These are phyloP conservation scores for Paragyromitra xinjiangensis DNA, from an alignment of 495 filamentous ascomycete species.

Conservation along the genomic window DNA sequence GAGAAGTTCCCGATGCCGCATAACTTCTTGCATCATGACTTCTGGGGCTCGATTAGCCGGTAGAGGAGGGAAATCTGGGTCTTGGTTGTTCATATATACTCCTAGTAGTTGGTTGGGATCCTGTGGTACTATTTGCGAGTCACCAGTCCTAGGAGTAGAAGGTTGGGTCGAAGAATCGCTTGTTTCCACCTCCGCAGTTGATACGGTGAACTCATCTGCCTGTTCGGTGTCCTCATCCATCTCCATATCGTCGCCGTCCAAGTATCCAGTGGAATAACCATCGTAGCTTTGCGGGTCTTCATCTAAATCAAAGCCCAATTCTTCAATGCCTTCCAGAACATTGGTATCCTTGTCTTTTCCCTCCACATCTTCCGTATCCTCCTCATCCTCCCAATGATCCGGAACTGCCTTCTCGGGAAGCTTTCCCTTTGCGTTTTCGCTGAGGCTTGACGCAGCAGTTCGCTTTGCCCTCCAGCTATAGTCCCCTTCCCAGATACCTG, in stretches of 20 bases:
- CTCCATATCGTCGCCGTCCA: slow-evolving; percentile 35
- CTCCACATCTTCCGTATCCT: slow-evolving; percentile 34
- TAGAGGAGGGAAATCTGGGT: background rate
- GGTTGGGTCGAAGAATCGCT: slow-evolving; percentile 48
- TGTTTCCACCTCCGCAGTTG: slow-evolving; percentile 34
- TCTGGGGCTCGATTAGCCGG: slow-evolving; percentile 10
- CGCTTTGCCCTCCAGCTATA: slow-evolving; percentile 21
- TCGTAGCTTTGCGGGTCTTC: slow-evolving; percentile 26
- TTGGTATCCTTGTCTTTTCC: slow-evolving; percentile 59
- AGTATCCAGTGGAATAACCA: slow-evolving; percentile 22
- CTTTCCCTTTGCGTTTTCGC: slow-evolving; percentile 44
- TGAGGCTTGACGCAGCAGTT: slow-evolving; percentile 16
- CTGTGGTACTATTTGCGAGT: slow-evolving; percentile 14
- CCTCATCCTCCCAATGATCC: slow-evolving; percentile 54
- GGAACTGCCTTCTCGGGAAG: slow-evolving; percentile 27
- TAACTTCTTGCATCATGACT: background rate
- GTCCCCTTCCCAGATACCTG: slow-evolving; percentile 32
- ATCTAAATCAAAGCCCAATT: slow-evolving; percentile 18
- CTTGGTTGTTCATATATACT: slow-evolving; percentile 10
- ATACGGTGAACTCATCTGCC: slow-evolving; percentile 2
- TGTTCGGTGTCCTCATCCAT: slow-evolving; percentile 17
- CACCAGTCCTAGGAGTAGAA: slow-evolving; percentile 48
- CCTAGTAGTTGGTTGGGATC: background rate
- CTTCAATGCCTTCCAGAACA: slow-evolving; percentile 16
- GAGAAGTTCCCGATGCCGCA: slow-evolving; percentile 20